phyloP scores from a whole-genome alignment of 1,139 yeast genomes.

The Debaryomycetaceae sp. region DNA sequence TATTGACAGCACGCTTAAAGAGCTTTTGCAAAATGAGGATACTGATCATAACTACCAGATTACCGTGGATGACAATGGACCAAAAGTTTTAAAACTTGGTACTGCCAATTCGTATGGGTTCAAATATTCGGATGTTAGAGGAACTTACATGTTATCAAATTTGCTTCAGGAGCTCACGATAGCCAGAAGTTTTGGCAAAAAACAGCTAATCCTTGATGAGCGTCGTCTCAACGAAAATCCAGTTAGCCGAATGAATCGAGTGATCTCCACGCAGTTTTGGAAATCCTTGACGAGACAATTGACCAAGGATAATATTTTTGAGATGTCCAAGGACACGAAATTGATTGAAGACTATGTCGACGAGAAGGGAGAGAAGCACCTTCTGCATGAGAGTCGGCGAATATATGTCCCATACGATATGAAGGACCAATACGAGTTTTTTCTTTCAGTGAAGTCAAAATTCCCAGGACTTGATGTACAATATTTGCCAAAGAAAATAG shows the following conservation, averaged over 20 bases:
- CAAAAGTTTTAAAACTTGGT: conserved; percentile 81
- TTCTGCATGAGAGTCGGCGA: conserved; percentile 53
- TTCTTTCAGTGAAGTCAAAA: conserved; percentile 47
- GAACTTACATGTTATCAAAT: conserved; percentile 89
- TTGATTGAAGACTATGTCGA: conserved; percentile 54
- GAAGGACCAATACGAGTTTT: conserved; percentile 72
- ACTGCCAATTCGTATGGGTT: conserved; percentile 83
- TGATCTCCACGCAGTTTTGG: conserved; percentile 83
- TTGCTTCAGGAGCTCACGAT: conserved; percentile 85
- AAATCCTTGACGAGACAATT: conserved; percentile 69
- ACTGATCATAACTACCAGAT: conserved; percentile 85
- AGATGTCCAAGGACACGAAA: conserved; percentile 80
- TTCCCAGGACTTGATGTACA: conserved; percentile 73
- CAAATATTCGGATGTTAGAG: conserved; percentile 70
- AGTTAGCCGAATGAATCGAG: conserved; percentile 69
- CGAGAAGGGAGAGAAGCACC: conserved; percentile 27
- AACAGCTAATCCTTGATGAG: conserved; percentile 76
- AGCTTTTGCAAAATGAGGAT: conserved; percentile 74
- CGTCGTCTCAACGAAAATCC: conserved; percentile 86
- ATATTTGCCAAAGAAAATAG: conserved; percentile 56
- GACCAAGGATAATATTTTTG: conserved; percentile 58
- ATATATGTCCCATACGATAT: conserved; percentile 75
- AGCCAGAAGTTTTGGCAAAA: conserved; percentile 78
- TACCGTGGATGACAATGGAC: conserved; percentile 89
- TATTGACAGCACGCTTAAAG: conserved; percentile 68